phyloP scores from a whole-genome alignment of 768 basidiomycete genomes.

The Serendipita sp. region DNA sequence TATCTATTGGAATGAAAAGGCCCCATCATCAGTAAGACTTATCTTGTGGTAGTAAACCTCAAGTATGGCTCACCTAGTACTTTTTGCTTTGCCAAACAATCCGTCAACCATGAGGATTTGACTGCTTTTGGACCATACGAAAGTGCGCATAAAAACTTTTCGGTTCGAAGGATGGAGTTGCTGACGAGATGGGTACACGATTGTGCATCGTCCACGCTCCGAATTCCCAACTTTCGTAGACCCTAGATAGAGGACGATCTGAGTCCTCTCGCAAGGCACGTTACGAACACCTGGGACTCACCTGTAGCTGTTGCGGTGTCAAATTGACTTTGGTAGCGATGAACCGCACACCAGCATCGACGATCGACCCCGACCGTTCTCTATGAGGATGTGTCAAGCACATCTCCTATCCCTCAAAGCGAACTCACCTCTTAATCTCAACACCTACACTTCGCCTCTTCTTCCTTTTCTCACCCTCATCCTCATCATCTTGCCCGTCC shows the following conservation, averaged over 20 bases:
- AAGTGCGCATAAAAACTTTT: slow-evolving; percentile 75
- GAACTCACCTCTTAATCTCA: not conserved
- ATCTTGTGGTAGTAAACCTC: not conserved
- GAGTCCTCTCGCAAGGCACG: no score
- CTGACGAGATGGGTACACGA: slow-evolving; percentile 74
- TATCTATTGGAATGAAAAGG: not conserved
- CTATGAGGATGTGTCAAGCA: no score
- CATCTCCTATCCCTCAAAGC: no score
- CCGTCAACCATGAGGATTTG: slow-evolving; percentile 49
- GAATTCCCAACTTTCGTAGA: not conserved
- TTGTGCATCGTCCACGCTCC: slow-evolving; percentile 24
- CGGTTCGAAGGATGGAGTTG: slow-evolving; percentile 56
- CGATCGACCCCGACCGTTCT: no score
- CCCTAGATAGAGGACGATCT: not conserved
- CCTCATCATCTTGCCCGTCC: not conserved
- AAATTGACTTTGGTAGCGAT: not conserved
- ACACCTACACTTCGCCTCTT: not conserved
- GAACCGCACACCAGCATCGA: not conserved
- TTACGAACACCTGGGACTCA: no score
- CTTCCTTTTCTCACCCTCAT: not conserved
- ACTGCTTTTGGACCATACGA: slow-evolving; percentile 46
- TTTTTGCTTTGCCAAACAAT: slow-evolving; percentile 36
- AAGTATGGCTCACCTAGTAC: slow-evolving; percentile 41
- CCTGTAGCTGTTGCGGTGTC: no score
- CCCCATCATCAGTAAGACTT: not conserved